Evolutionary conservation across 139 green algal genomes (phyloP).

Genomic region (Tetraselmis chui): DNA sequence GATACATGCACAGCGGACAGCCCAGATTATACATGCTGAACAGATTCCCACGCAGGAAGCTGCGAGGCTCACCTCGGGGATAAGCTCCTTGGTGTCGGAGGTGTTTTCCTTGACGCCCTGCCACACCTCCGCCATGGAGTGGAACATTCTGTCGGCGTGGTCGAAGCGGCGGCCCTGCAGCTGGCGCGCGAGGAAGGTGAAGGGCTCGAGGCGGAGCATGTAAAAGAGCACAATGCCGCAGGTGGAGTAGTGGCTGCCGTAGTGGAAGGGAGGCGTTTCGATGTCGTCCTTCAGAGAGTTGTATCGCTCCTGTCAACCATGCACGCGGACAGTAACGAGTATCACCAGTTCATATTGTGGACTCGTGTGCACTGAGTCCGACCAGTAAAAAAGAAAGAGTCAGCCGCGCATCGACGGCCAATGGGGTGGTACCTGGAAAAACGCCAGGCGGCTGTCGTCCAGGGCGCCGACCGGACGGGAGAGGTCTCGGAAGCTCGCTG

Average conservation of each 20-base stretch:
- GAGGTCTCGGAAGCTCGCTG: slow-evolving; percentile 32
- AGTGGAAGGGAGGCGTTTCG: slow-evolving; percentile 36
- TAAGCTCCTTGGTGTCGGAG: slow-evolving; percentile 48
- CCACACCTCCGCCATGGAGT: slow-evolving; percentile 23
- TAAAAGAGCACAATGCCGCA: slow-evolving; percentile 41
- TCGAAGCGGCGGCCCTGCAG: slow-evolving; percentile 45
- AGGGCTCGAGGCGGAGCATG: slow-evolving; percentile 42
- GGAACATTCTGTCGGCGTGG: slow-evolving; percentile 45
- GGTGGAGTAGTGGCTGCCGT: slow-evolving; percentile 41
- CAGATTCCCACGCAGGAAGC: too few relatives aligned
- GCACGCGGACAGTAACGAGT: too few relatives aligned
- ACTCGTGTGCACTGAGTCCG: too few relatives aligned
- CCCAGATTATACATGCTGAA: too few relatives aligned
- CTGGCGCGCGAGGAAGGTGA: slow-evolving; percentile 22
- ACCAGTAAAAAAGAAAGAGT: too few relatives aligned
- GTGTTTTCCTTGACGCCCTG: slow-evolving; percentile 24
- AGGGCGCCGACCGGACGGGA: slow-evolving; percentile 38
- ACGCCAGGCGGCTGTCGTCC: slow-evolving; percentile 19
- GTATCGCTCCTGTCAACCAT: slow-evolving; percentile 22
- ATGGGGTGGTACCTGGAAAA: slow-evolving; percentile 13
- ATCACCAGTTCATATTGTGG: too few relatives aligned
- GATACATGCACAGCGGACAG: too few relatives aligned
- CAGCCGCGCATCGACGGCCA: too few relatives aligned
- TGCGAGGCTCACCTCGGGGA: slow-evolving; percentile 14
- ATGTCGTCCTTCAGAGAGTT: slow-evolving; percentile 26